These are phyloP conservation scores for Penicillium cosmopolitanum DNA, from an alignment of 495 filamentous ascomycete genomes.

Conservation along the genomic window DNA sequence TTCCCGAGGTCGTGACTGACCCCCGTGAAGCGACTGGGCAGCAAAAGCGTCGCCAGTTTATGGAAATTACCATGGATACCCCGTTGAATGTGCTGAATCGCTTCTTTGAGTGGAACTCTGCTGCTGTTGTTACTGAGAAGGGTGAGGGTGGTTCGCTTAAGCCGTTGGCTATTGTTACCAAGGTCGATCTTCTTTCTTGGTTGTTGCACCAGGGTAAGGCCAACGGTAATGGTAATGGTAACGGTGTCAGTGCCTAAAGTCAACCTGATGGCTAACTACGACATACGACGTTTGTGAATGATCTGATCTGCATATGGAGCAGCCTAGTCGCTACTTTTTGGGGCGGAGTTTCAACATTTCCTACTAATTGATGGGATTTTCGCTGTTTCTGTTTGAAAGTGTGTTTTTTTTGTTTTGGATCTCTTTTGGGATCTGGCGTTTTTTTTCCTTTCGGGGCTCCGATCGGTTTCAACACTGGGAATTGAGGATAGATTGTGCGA, in stretches of 20 bases:
- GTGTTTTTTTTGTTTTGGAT: conserved; percentile 8
- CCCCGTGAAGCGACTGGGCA: conserved; percentile 53
- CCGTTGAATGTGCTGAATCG: conserved; percentile 78
- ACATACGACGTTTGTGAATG: conserved; percentile 11
- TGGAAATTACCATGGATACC: conserved; percentile 92
- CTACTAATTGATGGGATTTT: conserved; percentile 4
- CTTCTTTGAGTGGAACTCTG: conserved; percentile 98
- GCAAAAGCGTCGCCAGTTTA: conserved; percentile 67
- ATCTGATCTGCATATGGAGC: conserved; percentile 15
- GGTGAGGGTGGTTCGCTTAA: conserved; percentile 63
- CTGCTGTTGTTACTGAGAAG: conserved; percentile 86
- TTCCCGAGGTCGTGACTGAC: conserved; percentile 87
- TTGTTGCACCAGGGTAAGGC: conserved; percentile 70
- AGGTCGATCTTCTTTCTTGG: conserved; percentile 94
- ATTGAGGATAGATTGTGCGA: conserved; percentile 19
- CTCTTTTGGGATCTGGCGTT: conserved; percentile 17
- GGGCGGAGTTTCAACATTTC: conserved; percentile 31
- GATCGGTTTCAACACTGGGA: conserved; percentile 26
- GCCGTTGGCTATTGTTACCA: conserved; percentile 90
- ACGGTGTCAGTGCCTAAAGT: not conserved
- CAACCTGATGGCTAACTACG: conserved; percentile 9
- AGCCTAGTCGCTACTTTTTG: conserved; percentile 5
- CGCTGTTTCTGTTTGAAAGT: not conserved
- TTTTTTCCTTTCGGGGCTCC: conserved; percentile 13
- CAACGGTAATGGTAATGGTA: conserved; percentile 20